Percentiles rank a stretch among this genome's conserved stretches.
Conservation (phyloP, 129 eudicot species). For the Flaveria trinervia region DNA sequence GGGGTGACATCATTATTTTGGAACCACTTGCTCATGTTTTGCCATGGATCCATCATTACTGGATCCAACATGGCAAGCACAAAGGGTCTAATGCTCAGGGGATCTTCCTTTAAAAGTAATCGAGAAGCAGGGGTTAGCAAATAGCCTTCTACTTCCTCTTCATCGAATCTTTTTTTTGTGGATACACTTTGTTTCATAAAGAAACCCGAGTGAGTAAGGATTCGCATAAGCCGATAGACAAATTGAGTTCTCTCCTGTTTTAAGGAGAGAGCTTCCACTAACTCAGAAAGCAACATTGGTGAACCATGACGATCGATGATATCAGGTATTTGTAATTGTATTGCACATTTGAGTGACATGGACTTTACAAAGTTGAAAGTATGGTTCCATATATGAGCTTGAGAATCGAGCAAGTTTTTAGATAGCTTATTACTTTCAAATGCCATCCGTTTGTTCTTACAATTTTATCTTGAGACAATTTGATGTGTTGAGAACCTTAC, state of each 20-base stretch:
- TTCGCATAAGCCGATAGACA: conserved; percentile 6
- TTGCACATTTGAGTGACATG: conserved; percentile 6
- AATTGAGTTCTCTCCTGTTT: background rate
- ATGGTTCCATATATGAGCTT: conserved; percentile 10
- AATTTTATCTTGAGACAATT: background rate
- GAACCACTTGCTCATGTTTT: conserved; percentile 29
- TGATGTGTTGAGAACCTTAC: background rate
- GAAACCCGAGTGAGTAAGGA: conserved; percentile 7
- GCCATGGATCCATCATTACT: conserved; percentile 16
- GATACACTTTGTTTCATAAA: background rate
- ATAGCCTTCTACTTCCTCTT: conserved; percentile 19
- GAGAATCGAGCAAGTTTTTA: background rate
- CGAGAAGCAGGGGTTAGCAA: conserved; percentile 33
- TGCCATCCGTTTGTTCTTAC: background rate
- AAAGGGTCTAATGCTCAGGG: conserved; percentile 30
- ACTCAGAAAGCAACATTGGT: conserved; percentile 1
- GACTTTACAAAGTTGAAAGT: background rate
- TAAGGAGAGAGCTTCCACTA: background rate
- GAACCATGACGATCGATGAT: background rate
- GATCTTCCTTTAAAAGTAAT: conserved; percentile 33
- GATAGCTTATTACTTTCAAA: background rate
- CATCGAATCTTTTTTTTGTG: background rate
- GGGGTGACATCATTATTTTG: conserved; percentile 21
- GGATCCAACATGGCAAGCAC: conserved; percentile 28
- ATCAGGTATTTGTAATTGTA: background rate